phyloP scores from a whole-genome alignment of 768 basidiomycete species.

The Naganishia kalamii region DNA sequence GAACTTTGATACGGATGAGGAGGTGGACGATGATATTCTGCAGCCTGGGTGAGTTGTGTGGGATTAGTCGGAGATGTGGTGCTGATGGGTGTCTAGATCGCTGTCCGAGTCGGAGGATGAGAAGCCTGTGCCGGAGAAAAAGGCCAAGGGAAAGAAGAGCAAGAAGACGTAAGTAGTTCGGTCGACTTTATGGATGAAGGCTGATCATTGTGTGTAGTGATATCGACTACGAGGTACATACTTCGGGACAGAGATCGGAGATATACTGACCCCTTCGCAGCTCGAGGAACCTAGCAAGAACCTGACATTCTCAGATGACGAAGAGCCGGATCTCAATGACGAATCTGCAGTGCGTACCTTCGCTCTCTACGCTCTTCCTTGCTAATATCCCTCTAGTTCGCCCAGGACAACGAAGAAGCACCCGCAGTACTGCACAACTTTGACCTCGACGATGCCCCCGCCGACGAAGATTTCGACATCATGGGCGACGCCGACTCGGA shows the following conservation, averaged over 20 bases:
- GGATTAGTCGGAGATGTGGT: background rate
- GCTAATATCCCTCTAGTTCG: background rate
- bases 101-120: conserved; percentile 39
- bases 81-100: conserved; percentile 18
- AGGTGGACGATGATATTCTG: conserved; percentile 25
- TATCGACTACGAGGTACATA: background rate
- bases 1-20: conserved; percentile 37
- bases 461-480: conserved; percentile 31
- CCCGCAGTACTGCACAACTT: conserved; percentile 32
- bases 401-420: conserved; percentile 15
- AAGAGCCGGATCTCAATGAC: conserved; percentile 26
- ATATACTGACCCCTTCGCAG: background rate
- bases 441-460: conserved; percentile 41
- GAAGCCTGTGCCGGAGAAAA: conserved; percentile 35
- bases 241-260: background rate
- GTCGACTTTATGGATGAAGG: background rate
- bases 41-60: conserved; percentile 12
- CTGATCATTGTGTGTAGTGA: background rate
- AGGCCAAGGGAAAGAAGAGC: conserved; percentile 36
- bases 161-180: conserved; percentile 32
- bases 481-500: conserved; percentile 31
- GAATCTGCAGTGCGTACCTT: conserved; percentile 16
- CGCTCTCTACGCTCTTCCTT: background rate
- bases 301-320: conserved; percentile 25
- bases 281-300: background rate